Evolutionary conservation across 2,329 filamentous ascomycete genomes (phyloP).

Genomic region (Neobulgaria alba): DNA sequence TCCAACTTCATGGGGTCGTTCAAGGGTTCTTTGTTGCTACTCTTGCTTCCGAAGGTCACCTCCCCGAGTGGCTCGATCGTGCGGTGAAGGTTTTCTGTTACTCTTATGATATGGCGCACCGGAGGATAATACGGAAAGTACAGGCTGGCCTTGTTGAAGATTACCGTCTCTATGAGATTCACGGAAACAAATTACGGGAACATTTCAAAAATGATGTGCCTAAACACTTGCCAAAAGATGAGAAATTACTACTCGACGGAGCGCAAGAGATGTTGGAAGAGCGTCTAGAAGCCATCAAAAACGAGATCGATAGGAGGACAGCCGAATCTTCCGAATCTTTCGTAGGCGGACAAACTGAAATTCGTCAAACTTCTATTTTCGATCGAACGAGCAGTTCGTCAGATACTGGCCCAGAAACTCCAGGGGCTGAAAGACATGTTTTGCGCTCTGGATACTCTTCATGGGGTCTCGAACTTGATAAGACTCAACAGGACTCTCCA

Average conservation of each 20-base stretch:
- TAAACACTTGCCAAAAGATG: slow-evolving; percentile 18
- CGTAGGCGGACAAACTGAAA: slow-evolving; percentile 28
- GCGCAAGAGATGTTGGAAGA: slow-evolving; percentile 30
- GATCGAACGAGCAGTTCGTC: slow-evolving; percentile 42
- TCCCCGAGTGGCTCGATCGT: slow-evolving; percentile 41
- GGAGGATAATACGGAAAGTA: slow-evolving; percentile 34
- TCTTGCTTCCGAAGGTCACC: slow-evolving; percentile 32
- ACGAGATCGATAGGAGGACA: slow-evolving; percentile 36
- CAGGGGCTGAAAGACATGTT: slow-evolving; percentile 21
- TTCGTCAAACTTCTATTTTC: slow-evolving; percentile 38
- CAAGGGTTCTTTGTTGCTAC: slow-evolving; percentile 44
- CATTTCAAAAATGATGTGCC: slow-evolving; percentile 35
- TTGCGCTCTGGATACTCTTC: slow-evolving; percentile 20
- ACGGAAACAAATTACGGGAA: slow-evolving; percentile 38
- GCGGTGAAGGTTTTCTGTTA: slow-evolving; percentile 40
- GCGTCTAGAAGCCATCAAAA: slow-evolving; percentile 32
- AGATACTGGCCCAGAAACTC: slow-evolving; percentile 37
- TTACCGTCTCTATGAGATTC: slow-evolving; percentile 43
- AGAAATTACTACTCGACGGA: slow-evolving; percentile 20
- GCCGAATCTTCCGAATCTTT: slow-evolving; percentile 33
- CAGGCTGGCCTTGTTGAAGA: slow-evolving; percentile 41
- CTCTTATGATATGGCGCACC: slow-evolving; percentile 39
- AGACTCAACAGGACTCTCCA: slow-evolving; percentile 22
- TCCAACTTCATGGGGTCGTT: slow-evolving; percentile 43
- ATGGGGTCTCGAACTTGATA: slow-evolving; percentile 20